These are phyloP conservation scores for Termitomyces sp. DNA, from an alignment of 768 basidiomycete species.

Conservation along the genomic window DNA sequence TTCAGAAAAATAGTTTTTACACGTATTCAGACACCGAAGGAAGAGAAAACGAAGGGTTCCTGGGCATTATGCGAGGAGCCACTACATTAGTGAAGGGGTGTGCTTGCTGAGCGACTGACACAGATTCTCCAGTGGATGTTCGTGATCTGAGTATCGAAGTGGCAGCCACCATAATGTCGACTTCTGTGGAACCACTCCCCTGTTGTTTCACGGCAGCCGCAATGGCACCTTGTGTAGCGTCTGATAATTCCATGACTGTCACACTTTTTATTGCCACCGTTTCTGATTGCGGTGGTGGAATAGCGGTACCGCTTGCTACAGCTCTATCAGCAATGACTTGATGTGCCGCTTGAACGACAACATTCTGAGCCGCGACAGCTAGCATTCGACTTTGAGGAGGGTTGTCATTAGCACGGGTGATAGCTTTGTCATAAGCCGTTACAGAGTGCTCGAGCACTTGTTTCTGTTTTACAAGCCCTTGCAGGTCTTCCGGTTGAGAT, in stretches of 20 bases:
- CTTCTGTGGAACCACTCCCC: conserved; percentile 68
- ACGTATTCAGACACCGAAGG: conserved; percentile 38
- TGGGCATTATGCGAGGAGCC: conserved; percentile 18
- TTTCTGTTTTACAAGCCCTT: conserved; percentile 76
- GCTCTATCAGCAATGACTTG: conserved; percentile 49
- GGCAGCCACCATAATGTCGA: conserved; percentile 77
- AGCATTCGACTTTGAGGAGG: conserved; percentile 51
- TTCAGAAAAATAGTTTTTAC: conserved; percentile 24
- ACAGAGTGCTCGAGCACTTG: conserved; percentile 69
- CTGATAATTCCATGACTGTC: conserved; percentile 45
- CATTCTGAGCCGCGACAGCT: conserved; percentile 74
- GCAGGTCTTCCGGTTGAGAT: conserved; percentile 45
- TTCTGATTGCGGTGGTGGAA: conserved; percentile 32
- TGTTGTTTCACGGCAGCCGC: conserved; percentile 78
- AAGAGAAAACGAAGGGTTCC: conserved; percentile 23
- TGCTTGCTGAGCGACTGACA: conserved; percentile 15
- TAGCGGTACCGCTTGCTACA: conserved; percentile 28
- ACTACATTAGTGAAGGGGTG: conserved; percentile 16
- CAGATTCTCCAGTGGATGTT: conserved; percentile 24
- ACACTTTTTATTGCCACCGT: conserved; percentile 43
- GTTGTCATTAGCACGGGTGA: conserved; percentile 41
- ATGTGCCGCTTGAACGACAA: conserved; percentile 79
- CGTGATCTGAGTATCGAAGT: conserved; percentile 43
- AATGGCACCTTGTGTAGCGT: conserved; percentile 60
- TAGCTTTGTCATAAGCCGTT: conserved; percentile 69